A percentile compares a stretch with the other conserved stretches of the same genome.
Evolutionary conservation across 352 stramenopile species (phyloP).

Genomic region (Phytophthora megakarya): DNA sequence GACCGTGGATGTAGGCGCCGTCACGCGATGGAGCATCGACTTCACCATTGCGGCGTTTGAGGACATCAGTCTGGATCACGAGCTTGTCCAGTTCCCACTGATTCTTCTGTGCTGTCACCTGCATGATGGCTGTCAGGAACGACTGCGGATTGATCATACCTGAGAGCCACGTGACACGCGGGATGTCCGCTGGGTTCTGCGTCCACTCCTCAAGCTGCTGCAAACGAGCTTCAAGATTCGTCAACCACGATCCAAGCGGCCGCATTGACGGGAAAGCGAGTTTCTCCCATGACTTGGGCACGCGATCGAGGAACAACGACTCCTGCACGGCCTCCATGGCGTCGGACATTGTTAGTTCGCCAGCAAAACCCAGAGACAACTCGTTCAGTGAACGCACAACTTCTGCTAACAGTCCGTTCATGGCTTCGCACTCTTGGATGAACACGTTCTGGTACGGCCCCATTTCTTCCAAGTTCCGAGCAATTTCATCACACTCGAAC

Average conservation of each 20-base stretch:
- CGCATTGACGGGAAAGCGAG: conserved; percentile 93
- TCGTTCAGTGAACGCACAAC: conserved; percentile 97
- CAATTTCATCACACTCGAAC: conserved; percentile 97
- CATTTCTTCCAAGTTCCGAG: conserved; percentile 93
- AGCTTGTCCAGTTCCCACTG: conserved; percentile 97
- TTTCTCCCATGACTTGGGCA: conserved; percentile 95
- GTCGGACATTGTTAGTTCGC: conserved; percentile 98
- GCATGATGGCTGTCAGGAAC: conserved; percentile 97
- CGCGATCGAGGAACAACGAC: conserved; percentile 92
- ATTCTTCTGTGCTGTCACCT: conserved; percentile 98
- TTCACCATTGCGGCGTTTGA: conserved; percentile 94
- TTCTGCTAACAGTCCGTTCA: conserved; percentile 95
- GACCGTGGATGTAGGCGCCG: conserved; percentile 95
- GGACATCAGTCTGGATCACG: conserved; percentile 96
- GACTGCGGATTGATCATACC: conserved; percentile 96
- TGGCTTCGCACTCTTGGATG: conserved; percentile 97
- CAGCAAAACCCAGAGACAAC: conserved; percentile 95
- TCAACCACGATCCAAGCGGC: conserved; percentile 92
- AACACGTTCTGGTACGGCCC: conserved; percentile 97
- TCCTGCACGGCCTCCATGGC: conserved; percentile 96
- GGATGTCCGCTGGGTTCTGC: conserved; percentile 96
- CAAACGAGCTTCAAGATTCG: conserved; percentile 92
- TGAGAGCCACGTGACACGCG: conserved; percentile 95
- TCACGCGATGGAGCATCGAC: conserved; percentile 89
- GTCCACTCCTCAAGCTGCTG: conserved; percentile 97